phyloP scores from a whole-genome alignment of 2,329 filamentous ascomycete species.

The Aspergillus sergii region DNA sequence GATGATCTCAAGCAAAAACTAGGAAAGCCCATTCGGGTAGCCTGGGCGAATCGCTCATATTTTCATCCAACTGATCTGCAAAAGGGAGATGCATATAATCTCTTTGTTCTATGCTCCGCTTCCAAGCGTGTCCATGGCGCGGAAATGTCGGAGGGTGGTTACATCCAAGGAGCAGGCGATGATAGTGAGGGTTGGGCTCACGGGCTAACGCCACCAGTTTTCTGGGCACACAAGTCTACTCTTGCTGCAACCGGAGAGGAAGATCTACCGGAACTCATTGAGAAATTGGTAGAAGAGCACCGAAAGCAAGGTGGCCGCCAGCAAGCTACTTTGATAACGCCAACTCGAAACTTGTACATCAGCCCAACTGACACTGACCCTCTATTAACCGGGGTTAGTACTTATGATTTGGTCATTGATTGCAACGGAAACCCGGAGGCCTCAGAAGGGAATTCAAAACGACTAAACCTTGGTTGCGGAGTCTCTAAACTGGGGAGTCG shows the following conservation, averaged over 20 bases:
- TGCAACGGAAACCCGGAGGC: slow-evolving; percentile 35
- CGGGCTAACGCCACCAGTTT: slow-evolving; percentile 75
- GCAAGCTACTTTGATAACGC: slow-evolving; percentile 38
- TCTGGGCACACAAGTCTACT: slow-evolving; percentile 70
- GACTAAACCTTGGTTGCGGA: slow-evolving; percentile 64
- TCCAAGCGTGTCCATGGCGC: slow-evolving; percentile 71
- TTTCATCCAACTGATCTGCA: slow-evolving; percentile 49
- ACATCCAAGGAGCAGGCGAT: slow-evolving; percentile 93
- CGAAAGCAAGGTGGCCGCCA: slow-evolving; percentile 21
- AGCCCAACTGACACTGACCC: slow-evolving; percentile 24
- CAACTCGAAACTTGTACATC: slow-evolving; percentile 41
- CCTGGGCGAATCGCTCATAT: slow-evolving; percentile 77
- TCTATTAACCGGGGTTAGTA: slow-evolving; percentile 42
- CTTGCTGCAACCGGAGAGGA: slow-evolving; percentile 69
- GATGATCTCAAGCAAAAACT: slow-evolving; percentile 58
- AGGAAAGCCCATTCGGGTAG: slow-evolving; percentile 71
- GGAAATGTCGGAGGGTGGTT: slow-evolving; percentile 71
- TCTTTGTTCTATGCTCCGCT: slow-evolving; percentile 82
- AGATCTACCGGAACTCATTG: slow-evolving; percentile 59
- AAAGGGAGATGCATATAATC: slow-evolving; percentile 61
- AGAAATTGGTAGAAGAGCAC: slow-evolving; percentile 41
- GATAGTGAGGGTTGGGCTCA: slow-evolving; percentile 92
- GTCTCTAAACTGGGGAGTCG: slow-evolving; percentile 78
- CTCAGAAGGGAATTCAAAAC: slow-evolving; percentile 42
- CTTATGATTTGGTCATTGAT: slow-evolving; percentile 48